Percentiles rank a stretch among this genome's conserved stretches.
Conservation (phyloP, 176 grass and related monocot species). For the Ampelocalamus luodianensis region DNA sequence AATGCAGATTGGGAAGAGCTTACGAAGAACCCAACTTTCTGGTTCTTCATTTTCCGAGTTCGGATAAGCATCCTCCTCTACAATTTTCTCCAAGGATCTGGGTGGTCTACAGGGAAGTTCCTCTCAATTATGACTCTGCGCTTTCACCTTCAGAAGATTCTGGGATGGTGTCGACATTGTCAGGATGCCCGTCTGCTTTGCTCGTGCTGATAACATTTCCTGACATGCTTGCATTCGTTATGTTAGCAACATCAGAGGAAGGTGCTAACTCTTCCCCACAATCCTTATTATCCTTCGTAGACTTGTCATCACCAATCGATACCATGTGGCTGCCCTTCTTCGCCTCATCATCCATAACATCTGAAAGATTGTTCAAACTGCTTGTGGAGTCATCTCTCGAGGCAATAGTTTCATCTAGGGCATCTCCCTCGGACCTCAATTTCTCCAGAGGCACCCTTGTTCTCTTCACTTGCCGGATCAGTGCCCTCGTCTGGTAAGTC, state of each 20-base stretch:
- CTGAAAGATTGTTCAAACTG: conserved; percentile 35
- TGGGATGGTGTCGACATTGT: conserved; percentile 8
- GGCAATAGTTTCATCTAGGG: conserved; percentile 38
- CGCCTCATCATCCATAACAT: conserved; percentile 31
- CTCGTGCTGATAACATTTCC: conserved; percentile 12
- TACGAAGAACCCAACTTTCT: not conserved
- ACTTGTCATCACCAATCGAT: not conserved
- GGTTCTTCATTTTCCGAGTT: conserved; percentile 7
- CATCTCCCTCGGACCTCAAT: conserved; percentile 25
- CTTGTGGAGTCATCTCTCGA: conserved; percentile 25
- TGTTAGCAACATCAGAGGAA: conserved; percentile 28
- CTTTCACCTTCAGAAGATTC: conserved; percentile 21
- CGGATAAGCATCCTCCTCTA: not conserved
- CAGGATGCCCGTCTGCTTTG: not conserved
- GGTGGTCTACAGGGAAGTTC: conserved; percentile 6
- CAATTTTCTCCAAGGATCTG: conserved; percentile 21
- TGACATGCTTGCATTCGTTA: not conserved
- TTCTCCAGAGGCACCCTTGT: conserved; percentile 30
- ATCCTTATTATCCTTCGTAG: conserved; percentile 10
- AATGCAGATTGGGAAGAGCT: conserved; percentile 1
- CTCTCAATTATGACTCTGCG: conserved; percentile 24
- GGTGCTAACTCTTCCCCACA: conserved; percentile 14
- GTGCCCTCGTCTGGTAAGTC: conserved; percentile 33
- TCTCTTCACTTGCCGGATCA: conserved; percentile 46
- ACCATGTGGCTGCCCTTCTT: not conserved